phyloP scores from a whole-genome alignment of 164 flowering plant genomes.

The Macadamia tetraphylla region DNA sequence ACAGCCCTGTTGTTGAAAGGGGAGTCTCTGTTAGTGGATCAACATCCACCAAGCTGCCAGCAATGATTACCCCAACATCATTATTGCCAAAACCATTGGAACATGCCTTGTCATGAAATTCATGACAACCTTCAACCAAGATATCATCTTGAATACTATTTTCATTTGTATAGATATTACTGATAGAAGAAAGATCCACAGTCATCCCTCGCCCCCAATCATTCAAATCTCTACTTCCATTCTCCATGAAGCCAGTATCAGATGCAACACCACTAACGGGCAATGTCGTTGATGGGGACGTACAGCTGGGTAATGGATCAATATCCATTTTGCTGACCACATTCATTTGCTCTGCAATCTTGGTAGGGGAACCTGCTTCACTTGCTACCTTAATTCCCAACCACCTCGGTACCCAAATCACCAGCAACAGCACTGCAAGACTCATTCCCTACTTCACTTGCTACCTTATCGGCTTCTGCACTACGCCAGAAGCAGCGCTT shows the following conservation, averaged over 20 bases:
- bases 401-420: slow-evolving; percentile 10
- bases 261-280: slow-evolving; percentile 18
- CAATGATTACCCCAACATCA: slow-evolving; percentile 1
- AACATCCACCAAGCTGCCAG: slow-evolving; percentile 11
- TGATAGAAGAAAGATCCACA: too few species aligned
- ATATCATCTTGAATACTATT: too few species aligned
- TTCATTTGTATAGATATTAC: too few species aligned
- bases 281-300: slow-evolving; percentile 19
- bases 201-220: not conserved
- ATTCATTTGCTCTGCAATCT: slow-evolving; percentile 13
- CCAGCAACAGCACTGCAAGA: not conserved
- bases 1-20: not conserved
- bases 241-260: slow-evolving; percentile 9
- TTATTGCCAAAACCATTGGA: slow-evolving; percentile 1
- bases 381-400: slow-evolving; percentile 4
- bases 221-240: slow-evolving; percentile 9
- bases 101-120: too few species aligned
- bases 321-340: slow-evolving; percentile 31
- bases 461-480: too few species aligned
- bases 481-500: too few species aligned
- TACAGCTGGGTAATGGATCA: slow-evolving; percentile 28
- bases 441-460: slow-evolving; percentile 8
- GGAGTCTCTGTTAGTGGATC: slow-evolving; percentile 8
- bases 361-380: slow-evolving; percentile 16
- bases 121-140: too few species aligned